Evolutionary conservation across 441 rosid species (phyloP).

Genomic region (Lepidium campestre): DNA sequence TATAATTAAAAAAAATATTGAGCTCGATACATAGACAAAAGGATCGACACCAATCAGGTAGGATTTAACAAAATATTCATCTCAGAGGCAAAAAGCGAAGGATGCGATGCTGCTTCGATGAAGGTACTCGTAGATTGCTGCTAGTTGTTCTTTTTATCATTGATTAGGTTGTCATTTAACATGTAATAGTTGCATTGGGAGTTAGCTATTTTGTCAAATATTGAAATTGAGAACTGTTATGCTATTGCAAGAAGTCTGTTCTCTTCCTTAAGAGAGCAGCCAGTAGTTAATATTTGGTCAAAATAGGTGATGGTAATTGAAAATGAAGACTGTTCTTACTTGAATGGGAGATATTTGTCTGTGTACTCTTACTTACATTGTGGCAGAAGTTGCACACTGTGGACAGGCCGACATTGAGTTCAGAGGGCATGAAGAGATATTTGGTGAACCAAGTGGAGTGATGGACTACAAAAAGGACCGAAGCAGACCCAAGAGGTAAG

Average conservation of each 20-base stretch:
- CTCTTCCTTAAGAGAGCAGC: neutral
- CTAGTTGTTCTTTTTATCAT: constrained; percentile 28
- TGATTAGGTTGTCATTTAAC: neutral
- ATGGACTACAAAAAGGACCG: constrained; percentile 96
- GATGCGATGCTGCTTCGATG: too few relatives aligned
- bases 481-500: constrained; percentile 89
- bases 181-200: neutral
- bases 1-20: too few relatives aligned
- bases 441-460: constrained; percentile 96
- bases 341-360: constrained; percentile 39
- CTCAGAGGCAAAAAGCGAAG: too few relatives aligned
- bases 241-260: neutral
- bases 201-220: neutral
- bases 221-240: neutral
- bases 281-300: constrained; percentile 56
- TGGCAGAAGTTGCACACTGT: too few relatives aligned
- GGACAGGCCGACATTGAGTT: constrained; percentile 89
- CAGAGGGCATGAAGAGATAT: constrained; percentile 91
- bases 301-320: constrained; percentile 72
- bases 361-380: constrained; percentile 94
- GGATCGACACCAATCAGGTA: too few relatives aligned
- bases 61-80: too few relatives aligned
- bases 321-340: neutral
- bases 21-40: too few relatives aligned
- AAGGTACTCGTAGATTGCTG: constrained; percentile 72